A percentile compares a stretch with the other conserved stretches of the same genome.
Conservation (phyloP, 208 protist genomes). For the Acanthamoeba sp. region DNA sequence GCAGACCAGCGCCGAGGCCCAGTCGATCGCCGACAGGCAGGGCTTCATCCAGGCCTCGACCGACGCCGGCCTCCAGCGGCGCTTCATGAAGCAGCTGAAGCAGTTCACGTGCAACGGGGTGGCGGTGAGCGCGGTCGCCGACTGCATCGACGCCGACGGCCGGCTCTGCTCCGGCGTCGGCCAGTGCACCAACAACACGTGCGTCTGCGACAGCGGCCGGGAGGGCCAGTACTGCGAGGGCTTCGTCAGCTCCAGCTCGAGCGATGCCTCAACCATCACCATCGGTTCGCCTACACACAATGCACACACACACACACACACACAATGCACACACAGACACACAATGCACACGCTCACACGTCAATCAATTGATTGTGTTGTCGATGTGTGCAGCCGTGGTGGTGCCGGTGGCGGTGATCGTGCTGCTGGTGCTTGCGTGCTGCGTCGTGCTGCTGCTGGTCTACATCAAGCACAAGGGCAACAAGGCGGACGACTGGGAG, state of each 20-base stretch:
- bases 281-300: neutral
- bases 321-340: too few species aligned
- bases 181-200: neutral
- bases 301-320: too few species aligned
- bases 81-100: slow-evolving; percentile 10
- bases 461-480: neutral
- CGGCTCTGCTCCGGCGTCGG: slow-evolving; percentile 7
- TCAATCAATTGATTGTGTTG: neutral
- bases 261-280: neutral
- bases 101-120: slow-evolving; percentile 15
- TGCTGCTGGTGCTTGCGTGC: neutral
- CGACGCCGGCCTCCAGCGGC: neutral
- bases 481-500: neutral
- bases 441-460: neutral
- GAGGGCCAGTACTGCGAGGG: neutral
- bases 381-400: neutral
- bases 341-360: too few species aligned
- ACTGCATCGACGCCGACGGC: neutral
- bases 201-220: neutral
- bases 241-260: neutral
- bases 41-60: neutral
- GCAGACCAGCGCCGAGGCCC: neutral
- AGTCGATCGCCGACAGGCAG: neutral
- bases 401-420: neutral
- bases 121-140: neutral